Evolutionary conservation across 108 stramenopile genomes (phyloP).

Genomic region (Parietichytrium sp.): DNA sequence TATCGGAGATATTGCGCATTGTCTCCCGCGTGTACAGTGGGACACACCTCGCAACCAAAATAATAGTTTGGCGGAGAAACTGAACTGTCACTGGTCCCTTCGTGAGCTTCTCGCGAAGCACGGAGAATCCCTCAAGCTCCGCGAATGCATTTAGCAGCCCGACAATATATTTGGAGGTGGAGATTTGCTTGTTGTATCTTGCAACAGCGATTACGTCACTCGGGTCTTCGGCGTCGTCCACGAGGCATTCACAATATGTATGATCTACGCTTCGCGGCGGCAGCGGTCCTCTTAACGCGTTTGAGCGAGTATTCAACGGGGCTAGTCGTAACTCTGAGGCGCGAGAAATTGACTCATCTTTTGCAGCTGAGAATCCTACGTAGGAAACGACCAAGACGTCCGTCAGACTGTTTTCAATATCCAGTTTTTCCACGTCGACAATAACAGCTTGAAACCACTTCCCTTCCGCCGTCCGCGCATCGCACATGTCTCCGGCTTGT

Average conservation of each 20-base stretch:
- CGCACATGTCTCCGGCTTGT: neutral
- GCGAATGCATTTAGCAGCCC: neutral
- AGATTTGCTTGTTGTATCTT: neutral
- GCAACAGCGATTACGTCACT: neutral
- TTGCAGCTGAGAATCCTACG: neutral
- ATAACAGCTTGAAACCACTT: constrained; percentile 28
- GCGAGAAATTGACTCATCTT: neutral
- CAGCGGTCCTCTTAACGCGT: neutral
- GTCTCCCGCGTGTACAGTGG: neutral
- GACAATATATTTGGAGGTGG: neutral
- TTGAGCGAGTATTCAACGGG: neutral
- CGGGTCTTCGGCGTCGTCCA: neutral
- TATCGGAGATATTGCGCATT: neutral
- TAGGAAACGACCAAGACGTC: neutral
- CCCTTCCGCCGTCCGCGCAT: neutral
- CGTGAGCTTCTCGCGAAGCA: neutral
- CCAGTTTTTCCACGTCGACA: neutral
- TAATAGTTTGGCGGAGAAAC: neutral
- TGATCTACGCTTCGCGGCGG: neutral
- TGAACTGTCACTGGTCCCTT: neutral
- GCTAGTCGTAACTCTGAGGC: neutral
- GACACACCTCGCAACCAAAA: neutral
- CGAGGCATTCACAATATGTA: neutral
- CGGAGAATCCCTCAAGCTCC: neutral
- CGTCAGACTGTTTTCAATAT: neutral